A percentile compares a stretch with the other conserved stretches of the same genome.
These are phyloP conservation scores for Solanum dulcamara DNA, from an alignment of 257 asterid species.

Conservation along the genomic window DNA sequence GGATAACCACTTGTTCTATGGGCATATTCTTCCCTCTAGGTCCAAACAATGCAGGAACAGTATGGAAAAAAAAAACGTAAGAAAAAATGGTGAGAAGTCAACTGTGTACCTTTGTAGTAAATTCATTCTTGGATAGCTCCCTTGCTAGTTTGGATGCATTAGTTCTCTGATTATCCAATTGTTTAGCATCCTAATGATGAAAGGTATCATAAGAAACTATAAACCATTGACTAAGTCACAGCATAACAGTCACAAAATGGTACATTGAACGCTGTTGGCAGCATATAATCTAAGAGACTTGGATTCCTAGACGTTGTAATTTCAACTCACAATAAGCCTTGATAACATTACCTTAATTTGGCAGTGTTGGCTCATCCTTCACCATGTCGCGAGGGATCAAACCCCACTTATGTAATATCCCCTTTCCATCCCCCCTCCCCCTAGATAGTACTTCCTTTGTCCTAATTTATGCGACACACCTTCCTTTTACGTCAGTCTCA, in stretches of 20 bases:
- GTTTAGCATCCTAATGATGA: slow-evolving; percentile 17
- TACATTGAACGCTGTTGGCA: not conserved
- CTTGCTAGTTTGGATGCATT: not conserved
- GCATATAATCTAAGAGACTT: not conserved
- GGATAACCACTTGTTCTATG: not conserved
- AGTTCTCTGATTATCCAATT: slow-evolving; percentile 5
- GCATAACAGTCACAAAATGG: not conserved
- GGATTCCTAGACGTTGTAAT: not conserved
- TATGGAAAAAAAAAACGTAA: not conserved
- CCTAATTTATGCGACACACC: no score
- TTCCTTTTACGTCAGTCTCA: not conserved
- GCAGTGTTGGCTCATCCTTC: not conserved
- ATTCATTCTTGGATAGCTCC: slow-evolving; percentile 19
- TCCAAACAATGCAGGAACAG: not conserved
- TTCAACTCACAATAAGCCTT: not conserved
- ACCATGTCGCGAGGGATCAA: not conserved
- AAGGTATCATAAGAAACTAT: not conserved
- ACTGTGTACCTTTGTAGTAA: slow-evolving; percentile 17
- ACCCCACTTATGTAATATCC: not conserved
- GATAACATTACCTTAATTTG: not conserved
- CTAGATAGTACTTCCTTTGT: not conserved
- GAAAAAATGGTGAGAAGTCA: not conserved
- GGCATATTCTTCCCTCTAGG: not conserved
- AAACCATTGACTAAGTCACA: not conserved
- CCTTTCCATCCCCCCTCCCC: no score